Evolutionary conservation across 2,329 filamentous ascomycete species (phyloP).

Genomic region (Calonectria montana): DNA sequence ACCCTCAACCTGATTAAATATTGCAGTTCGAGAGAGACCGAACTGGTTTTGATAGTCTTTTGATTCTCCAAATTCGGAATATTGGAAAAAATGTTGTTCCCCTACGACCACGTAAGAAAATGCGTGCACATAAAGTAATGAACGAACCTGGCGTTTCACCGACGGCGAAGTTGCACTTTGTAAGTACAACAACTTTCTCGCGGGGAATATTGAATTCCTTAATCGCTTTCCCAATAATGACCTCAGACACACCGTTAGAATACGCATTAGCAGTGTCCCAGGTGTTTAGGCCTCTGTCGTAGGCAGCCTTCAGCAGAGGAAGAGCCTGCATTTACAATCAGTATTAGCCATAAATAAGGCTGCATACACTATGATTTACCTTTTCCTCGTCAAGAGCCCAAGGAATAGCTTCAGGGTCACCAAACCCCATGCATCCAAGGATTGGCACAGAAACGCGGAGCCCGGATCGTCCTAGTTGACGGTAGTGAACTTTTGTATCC

Average conservation of each 20-base stretch:
- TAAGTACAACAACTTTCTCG: conserved; percentile 66
- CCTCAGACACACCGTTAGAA: conserved; percentile 65
- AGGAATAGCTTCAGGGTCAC: neutral
- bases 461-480: conserved; percentile 7
- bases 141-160: conserved; percentile 48
- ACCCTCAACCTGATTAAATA: conserved; percentile 34
- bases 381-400: neutral
- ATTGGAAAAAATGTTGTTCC: neutral
- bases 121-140: no score
- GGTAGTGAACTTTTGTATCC: conserved; percentile 2
- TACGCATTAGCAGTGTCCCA: conserved; percentile 60
- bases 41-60: conserved; percentile 38
- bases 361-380: neutral
- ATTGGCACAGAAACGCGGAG: conserved; percentile 24
- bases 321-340: neutral
- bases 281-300: conserved; percentile 20
- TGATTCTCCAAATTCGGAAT: neutral
- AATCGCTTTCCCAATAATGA: conserved; percentile 68
- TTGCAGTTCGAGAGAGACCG: conserved; percentile 30
- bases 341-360: neutral
- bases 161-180: conserved; percentile 65
- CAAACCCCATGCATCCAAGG: conserved; percentile 20
- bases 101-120: neutral
- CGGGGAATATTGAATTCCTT: conserved; percentile 68
- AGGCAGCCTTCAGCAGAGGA: conserved; percentile 23